These are phyloP conservation scores for Phytophthora citrophthora DNA, from an alignment of 352 stramenopile species.

Conservation along the genomic window DNA sequence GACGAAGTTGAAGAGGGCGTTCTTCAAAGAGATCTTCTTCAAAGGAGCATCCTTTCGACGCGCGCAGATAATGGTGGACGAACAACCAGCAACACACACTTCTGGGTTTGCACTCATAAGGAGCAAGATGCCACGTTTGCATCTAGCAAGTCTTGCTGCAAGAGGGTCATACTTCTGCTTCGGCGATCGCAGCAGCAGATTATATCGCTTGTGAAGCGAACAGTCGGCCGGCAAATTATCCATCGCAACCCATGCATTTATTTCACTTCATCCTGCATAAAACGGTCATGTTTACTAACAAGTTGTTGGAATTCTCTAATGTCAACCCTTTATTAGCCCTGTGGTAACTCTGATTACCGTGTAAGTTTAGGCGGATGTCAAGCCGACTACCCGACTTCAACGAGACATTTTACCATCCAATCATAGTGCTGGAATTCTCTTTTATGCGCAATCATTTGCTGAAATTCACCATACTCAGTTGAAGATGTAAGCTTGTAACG, in stretches of 20 bases:
- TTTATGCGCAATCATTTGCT: conserved; percentile 8
- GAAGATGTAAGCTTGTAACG: not conserved
- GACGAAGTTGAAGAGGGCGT: too few species aligned
- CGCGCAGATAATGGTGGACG: not conserved
- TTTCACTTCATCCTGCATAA: not conserved
- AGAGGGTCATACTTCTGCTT: too few species aligned
- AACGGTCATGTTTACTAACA: not conserved
- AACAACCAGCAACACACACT: too few species aligned
- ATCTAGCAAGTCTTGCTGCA: too few species aligned
- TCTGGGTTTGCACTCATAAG: too few species aligned
- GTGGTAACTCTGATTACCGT: not conserved
- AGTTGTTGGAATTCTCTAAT: not conserved
- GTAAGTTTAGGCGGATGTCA: too few species aligned
- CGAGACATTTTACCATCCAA: not conserved
- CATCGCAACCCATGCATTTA: too few species aligned
- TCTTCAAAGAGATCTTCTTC: not conserved
- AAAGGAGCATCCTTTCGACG: not conserved
- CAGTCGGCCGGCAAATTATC: too few species aligned
- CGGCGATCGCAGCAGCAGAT: too few species aligned
- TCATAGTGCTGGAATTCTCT: not conserved
- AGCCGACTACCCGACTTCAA: conserved; percentile 8
- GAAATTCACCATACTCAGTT: not conserved
- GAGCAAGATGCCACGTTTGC: too few species aligned
- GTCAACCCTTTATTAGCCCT: not conserved
- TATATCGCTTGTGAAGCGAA: too few species aligned